Percentiles rank a stretch among this genome's conserved stretches.
Evolutionary conservation across 257 asterid species (phyloP).

Genomic region (Solanum peruvianum): DNA sequence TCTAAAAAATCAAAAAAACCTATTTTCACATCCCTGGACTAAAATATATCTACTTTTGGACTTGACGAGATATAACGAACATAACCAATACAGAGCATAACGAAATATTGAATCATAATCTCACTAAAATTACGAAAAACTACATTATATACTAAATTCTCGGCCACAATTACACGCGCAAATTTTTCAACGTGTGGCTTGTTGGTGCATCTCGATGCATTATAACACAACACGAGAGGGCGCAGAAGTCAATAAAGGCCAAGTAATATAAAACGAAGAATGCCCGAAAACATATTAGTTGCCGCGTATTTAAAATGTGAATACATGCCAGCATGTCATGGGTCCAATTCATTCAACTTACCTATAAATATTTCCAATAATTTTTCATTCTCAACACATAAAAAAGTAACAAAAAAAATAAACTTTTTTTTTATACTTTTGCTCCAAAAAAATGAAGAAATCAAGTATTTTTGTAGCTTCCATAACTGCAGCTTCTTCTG

Average conservation of each 20-base stretch:
- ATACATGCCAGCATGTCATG: neutral
- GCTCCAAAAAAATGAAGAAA: slow-evolving; percentile 35
- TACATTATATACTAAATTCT: too few species aligned
- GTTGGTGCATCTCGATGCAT: too few species aligned
- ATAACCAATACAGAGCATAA: too few species aligned
- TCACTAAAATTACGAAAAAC: too few species aligned
- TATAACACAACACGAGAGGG: too few species aligned
- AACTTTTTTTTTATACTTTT: neutral
- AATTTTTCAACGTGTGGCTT: too few species aligned
- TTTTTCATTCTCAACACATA: neutral
- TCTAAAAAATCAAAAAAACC: fast-evolving
- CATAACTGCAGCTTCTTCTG: slow-evolving; percentile 21
- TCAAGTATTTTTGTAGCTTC: slow-evolving; percentile 41
- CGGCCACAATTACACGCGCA: fast-evolving
- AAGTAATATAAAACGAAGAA: too few species aligned
- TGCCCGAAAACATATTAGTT: too few species aligned
- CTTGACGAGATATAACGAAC: too few species aligned
- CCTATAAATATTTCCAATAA: neutral
- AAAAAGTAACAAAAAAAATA: neutral
- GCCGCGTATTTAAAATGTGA: neutral
- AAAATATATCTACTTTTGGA: too few species aligned
- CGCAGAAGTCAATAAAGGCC: fast-evolving
- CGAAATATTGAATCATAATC: too few species aligned
- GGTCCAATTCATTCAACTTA: neutral
- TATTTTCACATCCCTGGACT: too few species aligned